Evolutionary conservation across 148 eudicot genomes (phyloP).

Genomic region (Arctostaphylos glauca): DNA sequence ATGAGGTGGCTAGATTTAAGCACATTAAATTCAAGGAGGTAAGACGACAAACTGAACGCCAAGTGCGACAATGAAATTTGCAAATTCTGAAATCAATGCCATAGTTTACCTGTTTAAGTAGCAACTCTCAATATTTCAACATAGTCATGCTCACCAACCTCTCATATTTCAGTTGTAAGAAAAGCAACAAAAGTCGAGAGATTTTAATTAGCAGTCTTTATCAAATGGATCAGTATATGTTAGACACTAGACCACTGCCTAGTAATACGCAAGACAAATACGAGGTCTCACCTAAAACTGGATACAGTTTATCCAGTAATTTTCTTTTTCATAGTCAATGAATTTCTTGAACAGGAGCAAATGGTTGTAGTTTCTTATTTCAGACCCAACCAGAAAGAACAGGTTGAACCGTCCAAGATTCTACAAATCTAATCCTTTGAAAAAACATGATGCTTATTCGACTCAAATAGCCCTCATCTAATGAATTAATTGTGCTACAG

Average conservation of each 20-base stretch:
- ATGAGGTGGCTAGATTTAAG: slow-evolving; percentile 3
- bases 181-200: background rate
- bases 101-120: background rate
- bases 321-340: no score
- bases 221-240: slow-evolving; percentile 4
- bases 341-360: background rate
- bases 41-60: background rate
- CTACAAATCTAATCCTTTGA: slow-evolving; percentile 7
- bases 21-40: slow-evolving; percentile 3
- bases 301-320: background rate
- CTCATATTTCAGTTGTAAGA: background rate
- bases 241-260: slow-evolving; percentile 12
- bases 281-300: background rate
- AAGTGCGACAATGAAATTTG: background rate
- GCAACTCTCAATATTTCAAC: background rate
- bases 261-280: slow-evolving; percentile 4
- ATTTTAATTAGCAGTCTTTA: background rate
- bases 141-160: background rate
- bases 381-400: slow-evolving; percentile 2
- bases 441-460: background rate
- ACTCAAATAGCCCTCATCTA: slow-evolving; percentile 18
- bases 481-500: slow-evolving; percentile 18
- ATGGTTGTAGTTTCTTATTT: slow-evolving; percentile 10
- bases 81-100: background rate
- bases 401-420: slow-evolving; percentile 10